Evolutionary conservation across 805 yeast genomes (phyloP).

Genomic region (Saccharomycodes ludwigii): DNA sequence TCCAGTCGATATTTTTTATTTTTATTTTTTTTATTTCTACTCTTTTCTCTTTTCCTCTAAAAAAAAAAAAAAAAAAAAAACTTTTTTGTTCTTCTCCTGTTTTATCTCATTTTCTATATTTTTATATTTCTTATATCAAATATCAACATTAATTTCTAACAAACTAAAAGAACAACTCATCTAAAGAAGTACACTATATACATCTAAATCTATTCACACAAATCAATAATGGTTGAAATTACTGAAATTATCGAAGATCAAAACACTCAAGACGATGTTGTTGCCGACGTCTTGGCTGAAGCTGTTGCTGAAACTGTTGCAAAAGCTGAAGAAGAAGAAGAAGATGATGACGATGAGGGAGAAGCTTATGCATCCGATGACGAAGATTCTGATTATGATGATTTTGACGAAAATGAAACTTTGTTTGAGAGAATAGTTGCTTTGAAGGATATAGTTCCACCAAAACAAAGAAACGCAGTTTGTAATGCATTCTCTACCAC

Average conservation of each 20-base stretch:
- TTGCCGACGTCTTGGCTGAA: constrained; percentile 48
- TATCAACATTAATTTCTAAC: not conserved
- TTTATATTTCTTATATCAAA: not conserved
- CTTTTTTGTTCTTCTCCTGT: not conserved
- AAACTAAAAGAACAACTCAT: not conserved
- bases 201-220: no score
- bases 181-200: no score
- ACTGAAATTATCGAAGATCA: constrained; percentile 23
- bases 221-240: constrained; percentile 22
- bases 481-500: constrained; percentile 20
- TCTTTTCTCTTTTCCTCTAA: not conserved
- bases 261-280: constrained; percentile 33
- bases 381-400: constrained; percentile 42
- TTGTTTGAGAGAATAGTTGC: constrained; percentile 80
- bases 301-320: constrained; percentile 44
- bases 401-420: constrained; percentile 77
- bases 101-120: not conserved
- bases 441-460: constrained; percentile 82
- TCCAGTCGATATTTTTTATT: no score
- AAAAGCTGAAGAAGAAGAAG: constrained; percentile 34
- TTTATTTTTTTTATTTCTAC: not conserved
- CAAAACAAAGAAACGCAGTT: constrained; percentile 57
- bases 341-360: constrained; percentile 35
- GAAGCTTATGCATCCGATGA: constrained; percentile 39
- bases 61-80: not conserved